phyloP scores from a whole-genome alignment of 2,329 filamentous ascomycete genomes.

The Ceratocystis colombiana region DNA sequence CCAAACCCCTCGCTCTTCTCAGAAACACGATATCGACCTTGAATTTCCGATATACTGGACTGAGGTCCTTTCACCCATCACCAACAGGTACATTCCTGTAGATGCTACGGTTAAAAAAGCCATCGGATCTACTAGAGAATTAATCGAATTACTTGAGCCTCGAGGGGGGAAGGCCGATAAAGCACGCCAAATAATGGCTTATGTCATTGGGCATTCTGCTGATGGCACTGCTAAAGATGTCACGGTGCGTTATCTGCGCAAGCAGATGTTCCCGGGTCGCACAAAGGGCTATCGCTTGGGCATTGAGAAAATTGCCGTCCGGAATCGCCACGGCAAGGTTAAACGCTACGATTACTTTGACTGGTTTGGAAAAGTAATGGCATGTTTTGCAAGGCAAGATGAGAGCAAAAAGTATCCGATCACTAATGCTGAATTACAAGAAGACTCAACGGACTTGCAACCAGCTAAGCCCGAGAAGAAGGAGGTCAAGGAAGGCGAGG shows the following conservation, averaged over 20 bases:
- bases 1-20: constrained; percentile 31
- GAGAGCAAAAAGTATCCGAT: constrained; percentile 38
- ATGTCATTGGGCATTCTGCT: constrained; percentile 69
- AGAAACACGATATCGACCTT: constrained; percentile 63
- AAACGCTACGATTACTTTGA: constrained; percentile 68
- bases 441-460: constrained; percentile 68
- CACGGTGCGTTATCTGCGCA: constrained; percentile 79
- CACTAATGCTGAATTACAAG: constrained; percentile 65
- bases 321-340: constrained; percentile 67
- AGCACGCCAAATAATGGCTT: constrained; percentile 80
- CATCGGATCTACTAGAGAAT: constrained; percentile 61
- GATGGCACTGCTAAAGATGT: constrained; percentile 92
- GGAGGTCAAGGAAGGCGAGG: constrained; percentile 60
- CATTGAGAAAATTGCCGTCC: constrained; percentile 67
- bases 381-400: constrained; percentile 51
- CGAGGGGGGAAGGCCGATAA: constrained; percentile 74
- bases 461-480: constrained; percentile 64
- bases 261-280: constrained; percentile 71
- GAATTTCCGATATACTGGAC: constrained; percentile 88
- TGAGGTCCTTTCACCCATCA: constrained; percentile 74
- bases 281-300: constrained; percentile 78
- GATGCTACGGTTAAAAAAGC: constrained; percentile 61
- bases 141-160: constrained; percentile 67
- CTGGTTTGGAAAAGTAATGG: constrained; percentile 79
- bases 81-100: constrained; percentile 66